Evolutionary conservation across 2,329 filamentous ascomycete genomes (phyloP).

Genomic region (Colletotrichum spinosum): DNA sequence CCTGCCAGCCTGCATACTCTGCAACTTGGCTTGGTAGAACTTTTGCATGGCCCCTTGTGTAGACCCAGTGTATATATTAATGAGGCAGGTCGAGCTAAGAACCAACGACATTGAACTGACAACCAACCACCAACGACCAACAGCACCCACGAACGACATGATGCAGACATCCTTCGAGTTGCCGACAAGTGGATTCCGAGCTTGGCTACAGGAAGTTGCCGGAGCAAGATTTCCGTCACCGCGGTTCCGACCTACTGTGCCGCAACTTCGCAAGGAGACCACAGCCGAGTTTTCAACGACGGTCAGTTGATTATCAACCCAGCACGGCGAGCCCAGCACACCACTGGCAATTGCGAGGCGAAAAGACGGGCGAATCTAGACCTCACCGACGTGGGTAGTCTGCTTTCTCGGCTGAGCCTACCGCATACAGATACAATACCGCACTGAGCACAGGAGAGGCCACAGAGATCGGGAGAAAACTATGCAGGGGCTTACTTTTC

Average conservation of each 20-base stretch:
- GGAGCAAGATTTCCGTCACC: no score
- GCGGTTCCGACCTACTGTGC: no score
- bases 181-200: background rate
- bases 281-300: no score
- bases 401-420: no score
- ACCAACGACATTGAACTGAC: constrained; percentile 10
- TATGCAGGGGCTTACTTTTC: background rate
- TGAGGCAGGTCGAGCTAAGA: background rate
- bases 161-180: background rate
- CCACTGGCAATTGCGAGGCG: no score
- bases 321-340: no score
- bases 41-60: background rate
- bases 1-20: no score
- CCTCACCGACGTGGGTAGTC: no score
- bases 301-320: no score
- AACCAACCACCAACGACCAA: background rate
- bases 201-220: background rate
- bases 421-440: no score
- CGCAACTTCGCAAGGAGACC: no score
- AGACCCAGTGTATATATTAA: background rate
- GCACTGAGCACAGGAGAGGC: background rate
- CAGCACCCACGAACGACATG: background rate
- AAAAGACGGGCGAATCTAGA: no score
- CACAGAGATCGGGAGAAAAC: background rate
- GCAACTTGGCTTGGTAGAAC: background rate